Base-by-base conservation (phyloP, 805 yeast genomes). In the Teunomyces pallodes region DNA sequence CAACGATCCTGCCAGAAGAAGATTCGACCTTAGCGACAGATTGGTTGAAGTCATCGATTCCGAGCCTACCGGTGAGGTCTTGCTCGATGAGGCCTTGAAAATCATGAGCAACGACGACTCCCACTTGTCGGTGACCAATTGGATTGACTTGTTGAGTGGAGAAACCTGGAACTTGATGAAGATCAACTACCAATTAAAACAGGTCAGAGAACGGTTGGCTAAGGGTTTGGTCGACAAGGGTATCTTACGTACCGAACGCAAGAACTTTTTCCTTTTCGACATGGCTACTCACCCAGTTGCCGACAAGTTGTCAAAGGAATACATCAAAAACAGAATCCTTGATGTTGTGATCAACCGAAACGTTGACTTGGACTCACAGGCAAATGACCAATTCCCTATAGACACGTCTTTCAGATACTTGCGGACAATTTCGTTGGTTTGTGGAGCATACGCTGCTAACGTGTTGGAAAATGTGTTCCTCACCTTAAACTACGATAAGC, bases 221-320 rank as follows among this genome's bases (percentile, higher is more conserved):
- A 94, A 94, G 69, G 99, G 99, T 0, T 76, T 94, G 46, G 99
- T 95, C 33, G 99, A 94, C 67, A 94, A 94, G 71, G 98, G 99
- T 17, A 85, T 94, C 41, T 78, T 95, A 61, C 84, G 97, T 72
- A 94, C 99, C 6, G 99, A 94, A 69, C 83, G 96, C 67, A 90
- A 91, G 65, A 94, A 90, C 71, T 94, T 94, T 65, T 82, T 94
- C 60, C 74, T 94, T 46, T 94, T 94, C 59, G 99, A 94, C 67
- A 94, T 94, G 97, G 96, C 99, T 28, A 94, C 99, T 7, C 99
- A 95, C 68, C 99, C 99, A 6, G 81, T 94, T 10, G 86, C 91
- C 29, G 99, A 94, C 67, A 79, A 86, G 39, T 73, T 82, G 54
- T 84, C 96, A 43, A 94, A 94, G 69, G 96, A 89, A 56, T 83